Evolutionary conservation across 768 basidiomycete species (phyloP).

Genomic region (Crassisporium funariophilum): DNA sequence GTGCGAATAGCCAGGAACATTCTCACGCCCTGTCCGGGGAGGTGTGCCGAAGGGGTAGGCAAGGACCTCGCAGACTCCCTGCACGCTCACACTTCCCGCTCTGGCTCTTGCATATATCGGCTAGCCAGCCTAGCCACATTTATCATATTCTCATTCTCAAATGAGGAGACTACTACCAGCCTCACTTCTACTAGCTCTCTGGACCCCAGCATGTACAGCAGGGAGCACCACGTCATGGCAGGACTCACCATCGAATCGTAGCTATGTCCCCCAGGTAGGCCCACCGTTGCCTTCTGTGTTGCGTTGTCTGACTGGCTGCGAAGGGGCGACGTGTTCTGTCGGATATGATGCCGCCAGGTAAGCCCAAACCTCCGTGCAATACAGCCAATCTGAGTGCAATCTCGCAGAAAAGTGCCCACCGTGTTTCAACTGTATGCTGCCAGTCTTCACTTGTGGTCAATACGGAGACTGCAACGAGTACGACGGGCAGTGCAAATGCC

Average conservation of each 20-base stretch:
- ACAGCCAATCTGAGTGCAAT: not conserved
- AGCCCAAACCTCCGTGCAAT: not conserved
- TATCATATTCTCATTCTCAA: too few relatives aligned
- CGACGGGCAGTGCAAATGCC: conserved; percentile 96
- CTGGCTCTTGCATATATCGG: not conserved
- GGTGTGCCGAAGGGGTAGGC: too few relatives aligned
- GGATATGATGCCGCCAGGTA: conserved; percentile 19
- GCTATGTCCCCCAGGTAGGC: conserved; percentile 14
- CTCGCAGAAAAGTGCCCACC: conserved; percentile 69
- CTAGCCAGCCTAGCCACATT: not conserved
- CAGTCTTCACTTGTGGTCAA: conserved; percentile 90
- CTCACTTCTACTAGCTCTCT: conserved; percentile 12
- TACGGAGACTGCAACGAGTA: conserved; percentile 89
- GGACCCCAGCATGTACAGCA: conserved; percentile 7
- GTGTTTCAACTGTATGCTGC: conserved; percentile 96
- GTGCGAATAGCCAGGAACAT: too few relatives aligned
- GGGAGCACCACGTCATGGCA: conserved; percentile 20
- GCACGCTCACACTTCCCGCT: not conserved
- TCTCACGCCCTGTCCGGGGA: too few relatives aligned
- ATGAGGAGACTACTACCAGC: conserved; percentile 13
- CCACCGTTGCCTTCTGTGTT: not conserved
- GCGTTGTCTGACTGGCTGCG: conserved; percentile 1
- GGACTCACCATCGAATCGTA: conserved; percentile 18
- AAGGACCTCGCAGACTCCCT: too few relatives aligned
- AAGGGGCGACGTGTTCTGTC: conserved; percentile 9